phyloP scores from a whole-genome alignment of 495 filamentous ascomycete species.

The Cetradonia linearis region DNA sequence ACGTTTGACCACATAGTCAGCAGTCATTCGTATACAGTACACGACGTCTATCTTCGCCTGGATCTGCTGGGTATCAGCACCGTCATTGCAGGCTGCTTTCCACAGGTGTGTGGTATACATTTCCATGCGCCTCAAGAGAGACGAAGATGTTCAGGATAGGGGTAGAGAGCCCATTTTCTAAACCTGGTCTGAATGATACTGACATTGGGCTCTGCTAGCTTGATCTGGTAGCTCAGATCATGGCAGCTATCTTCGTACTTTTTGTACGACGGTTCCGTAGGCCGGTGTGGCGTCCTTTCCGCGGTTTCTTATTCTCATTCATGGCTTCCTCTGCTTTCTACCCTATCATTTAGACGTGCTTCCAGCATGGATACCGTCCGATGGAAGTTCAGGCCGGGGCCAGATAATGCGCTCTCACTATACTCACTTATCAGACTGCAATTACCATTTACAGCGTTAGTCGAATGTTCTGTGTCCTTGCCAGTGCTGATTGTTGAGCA shows the following conservation, averaged over 20 bases:
- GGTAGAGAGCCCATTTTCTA: slow-evolving; percentile 19
- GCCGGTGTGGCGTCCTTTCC: slow-evolving; percentile 14
- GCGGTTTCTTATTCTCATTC: slow-evolving; percentile 14
- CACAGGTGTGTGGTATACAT: slow-evolving; percentile 42
- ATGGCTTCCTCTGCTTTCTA: slow-evolving; percentile 21
- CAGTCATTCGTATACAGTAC: slow-evolving; percentile 37
- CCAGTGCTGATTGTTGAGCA: not conserved
- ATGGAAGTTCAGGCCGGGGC: slow-evolving; percentile 17
- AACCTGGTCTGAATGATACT: slow-evolving; percentile 29
- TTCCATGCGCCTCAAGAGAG: slow-evolving; percentile 37
- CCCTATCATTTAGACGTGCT: slow-evolving; percentile 15
- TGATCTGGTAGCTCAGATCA: slow-evolving; percentile 21
- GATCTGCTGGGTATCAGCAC: slow-evolving; percentile 42
- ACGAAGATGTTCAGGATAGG: slow-evolving; percentile 39
- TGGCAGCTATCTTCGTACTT: slow-evolving; percentile 14
- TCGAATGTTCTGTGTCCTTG: not conserved
- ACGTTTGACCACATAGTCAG: slow-evolving; percentile 41
- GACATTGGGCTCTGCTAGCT: slow-evolving; percentile 30
- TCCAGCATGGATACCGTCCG: slow-evolving; percentile 8
- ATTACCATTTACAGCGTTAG: slow-evolving; percentile 16
- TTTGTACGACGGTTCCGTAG: slow-evolving; percentile 11
- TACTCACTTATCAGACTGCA: slow-evolving; percentile 13
- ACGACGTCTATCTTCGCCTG: slow-evolving; percentile 34
- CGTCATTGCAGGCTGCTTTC: slow-evolving; percentile 38
- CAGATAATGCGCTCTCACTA: slow-evolving; percentile 26